Percentiles rank a stretch among this genome's conserved stretches.
These are phyloP conservation scores for Ustilago tritici DNA, from an alignment of 1,284 basidiomycete genomes.

Conservation along the genomic window DNA sequence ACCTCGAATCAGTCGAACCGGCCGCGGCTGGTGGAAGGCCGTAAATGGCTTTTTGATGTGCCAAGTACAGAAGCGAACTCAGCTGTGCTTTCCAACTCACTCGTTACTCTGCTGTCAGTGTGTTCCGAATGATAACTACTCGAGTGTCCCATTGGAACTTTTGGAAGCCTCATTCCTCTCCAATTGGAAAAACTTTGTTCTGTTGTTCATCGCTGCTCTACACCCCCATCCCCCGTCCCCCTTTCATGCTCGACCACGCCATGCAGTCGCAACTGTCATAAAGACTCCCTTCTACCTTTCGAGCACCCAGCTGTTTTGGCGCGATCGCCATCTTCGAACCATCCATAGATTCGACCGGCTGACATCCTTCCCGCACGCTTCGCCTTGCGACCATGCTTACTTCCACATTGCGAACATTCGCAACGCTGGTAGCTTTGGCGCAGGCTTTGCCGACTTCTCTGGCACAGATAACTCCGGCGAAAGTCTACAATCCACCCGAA, in stretches of 20 bases:
- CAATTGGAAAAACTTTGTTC: not conserved
- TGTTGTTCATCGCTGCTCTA: not conserved
- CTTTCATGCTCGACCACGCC: not conserved
- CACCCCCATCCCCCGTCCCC: not conserved
- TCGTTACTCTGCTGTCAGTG: not conserved
- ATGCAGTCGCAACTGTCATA: not conserved
- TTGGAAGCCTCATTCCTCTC: not conserved
- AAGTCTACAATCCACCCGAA: conserved; percentile 32
- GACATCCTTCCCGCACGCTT: not conserved
- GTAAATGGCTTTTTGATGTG: not conserved
- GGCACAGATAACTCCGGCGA: conserved; percentile 40
- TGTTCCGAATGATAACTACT: not conserved
- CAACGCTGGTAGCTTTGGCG: conserved; percentile 9
- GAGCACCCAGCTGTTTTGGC: not conserved
- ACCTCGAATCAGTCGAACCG: not conserved
- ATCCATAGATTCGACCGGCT: not conserved
- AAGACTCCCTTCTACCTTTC: not conserved
- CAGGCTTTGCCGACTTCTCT: conserved; percentile 6
- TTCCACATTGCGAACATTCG: not conserved
- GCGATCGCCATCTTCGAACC: conserved; percentile 8
- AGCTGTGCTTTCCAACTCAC: not conserved
- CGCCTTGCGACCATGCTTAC: conserved; percentile 17
- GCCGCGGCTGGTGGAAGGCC: not conserved
- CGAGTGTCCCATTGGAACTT: not conserved
- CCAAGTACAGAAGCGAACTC: conserved; percentile 3